phyloP scores from a whole-genome alignment of 805 yeast genomes.

The Brettanomyces sp. region DNA sequence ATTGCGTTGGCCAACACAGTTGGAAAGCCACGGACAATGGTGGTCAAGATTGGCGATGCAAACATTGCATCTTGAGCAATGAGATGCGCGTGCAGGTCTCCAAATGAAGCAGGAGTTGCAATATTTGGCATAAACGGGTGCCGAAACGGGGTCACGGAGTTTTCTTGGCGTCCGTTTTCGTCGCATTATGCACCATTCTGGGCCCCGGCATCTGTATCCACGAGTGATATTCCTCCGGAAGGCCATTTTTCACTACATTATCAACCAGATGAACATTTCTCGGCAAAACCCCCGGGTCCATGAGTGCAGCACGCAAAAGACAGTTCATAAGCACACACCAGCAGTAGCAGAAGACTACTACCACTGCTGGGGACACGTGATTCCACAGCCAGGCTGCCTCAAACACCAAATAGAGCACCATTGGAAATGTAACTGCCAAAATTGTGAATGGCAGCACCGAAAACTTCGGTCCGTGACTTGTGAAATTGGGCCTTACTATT shows the following conservation, averaged over 20 bases:
- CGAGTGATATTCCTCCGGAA: slow-evolving; percentile 53
- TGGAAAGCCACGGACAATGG: slow-evolving; percentile 56
- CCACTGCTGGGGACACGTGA: slow-evolving; percentile 43
- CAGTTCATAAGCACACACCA: slow-evolving; percentile 43
- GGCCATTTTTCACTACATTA: slow-evolving; percentile 20
- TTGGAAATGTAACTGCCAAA: slow-evolving; percentile 21
- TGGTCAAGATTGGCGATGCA: slow-evolving; percentile 60
- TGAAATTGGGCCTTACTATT: slow-evolving; percentile 1
- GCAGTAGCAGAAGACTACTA: slow-evolving; percentile 47
- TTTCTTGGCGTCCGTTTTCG: not conserved
- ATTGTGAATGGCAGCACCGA: slow-evolving; percentile 8
- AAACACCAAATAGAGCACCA: slow-evolving; percentile 45
- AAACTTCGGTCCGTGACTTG: slow-evolving; percentile 1
- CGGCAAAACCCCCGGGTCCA: slow-evolving; percentile 69
- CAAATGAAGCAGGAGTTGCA: slow-evolving; percentile 58
- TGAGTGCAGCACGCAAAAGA: slow-evolving; percentile 43
- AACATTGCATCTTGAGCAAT: slow-evolving; percentile 60
- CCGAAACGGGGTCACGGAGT: slow-evolving; percentile 2
- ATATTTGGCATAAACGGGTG: slow-evolving; percentile 32
- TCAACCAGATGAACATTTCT: slow-evolving; percentile 52
- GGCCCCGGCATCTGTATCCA: slow-evolving; percentile 40
- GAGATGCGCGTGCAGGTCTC: slow-evolving; percentile 71
- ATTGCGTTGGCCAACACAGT: slow-evolving; percentile 69
- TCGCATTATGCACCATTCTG: slow-evolving; percentile 1
- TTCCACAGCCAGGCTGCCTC: slow-evolving; percentile 49